Conservation (phyloP, 2,329 filamentous ascomycete genomes). For the Fusarium pseudoanthophilum region DNA sequence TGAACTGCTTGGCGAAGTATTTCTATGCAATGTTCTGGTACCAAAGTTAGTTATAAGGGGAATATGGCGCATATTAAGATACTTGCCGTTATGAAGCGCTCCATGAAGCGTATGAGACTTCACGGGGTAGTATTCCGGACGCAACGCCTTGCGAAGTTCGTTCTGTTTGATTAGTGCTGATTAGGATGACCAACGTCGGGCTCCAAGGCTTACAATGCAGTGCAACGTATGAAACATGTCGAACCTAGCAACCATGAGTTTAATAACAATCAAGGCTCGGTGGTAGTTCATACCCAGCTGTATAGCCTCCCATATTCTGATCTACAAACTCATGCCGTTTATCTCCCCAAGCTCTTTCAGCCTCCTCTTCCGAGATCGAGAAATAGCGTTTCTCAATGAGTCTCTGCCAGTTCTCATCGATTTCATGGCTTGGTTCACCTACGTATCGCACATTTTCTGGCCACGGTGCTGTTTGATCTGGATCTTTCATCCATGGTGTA, state of each 20-base stretch:
- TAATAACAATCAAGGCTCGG: neutral
- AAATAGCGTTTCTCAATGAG: neutral
- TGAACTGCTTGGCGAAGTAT: neutral
- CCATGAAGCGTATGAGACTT: neutral
- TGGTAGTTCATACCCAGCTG: neutral
- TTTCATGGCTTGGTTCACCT: neutral
- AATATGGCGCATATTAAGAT: neutral
- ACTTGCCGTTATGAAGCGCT: neutral
- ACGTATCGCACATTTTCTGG: neutral
- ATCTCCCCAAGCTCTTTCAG: neutral
- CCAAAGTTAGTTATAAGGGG: neutral
- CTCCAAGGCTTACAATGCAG: neutral
- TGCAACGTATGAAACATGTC: neutral
- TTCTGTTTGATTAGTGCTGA: neutral
- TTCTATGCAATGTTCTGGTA: neutral
- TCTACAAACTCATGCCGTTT: neutral
- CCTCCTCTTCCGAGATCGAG: neutral
- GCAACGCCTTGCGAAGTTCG: neutral
- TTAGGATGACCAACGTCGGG: accelerated
- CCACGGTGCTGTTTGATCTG: neutral
- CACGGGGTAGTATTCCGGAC: neutral
- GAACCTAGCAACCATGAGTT: neutral
- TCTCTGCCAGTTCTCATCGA: neutral
- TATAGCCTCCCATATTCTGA: neutral
- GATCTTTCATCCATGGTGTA: neutral